Evolutionary conservation across 192 early-diverging fungal genomes (phyloP), one percentile per base, ranked within the genome.

Genomic region (Geosiphon pyriformis): DNA sequence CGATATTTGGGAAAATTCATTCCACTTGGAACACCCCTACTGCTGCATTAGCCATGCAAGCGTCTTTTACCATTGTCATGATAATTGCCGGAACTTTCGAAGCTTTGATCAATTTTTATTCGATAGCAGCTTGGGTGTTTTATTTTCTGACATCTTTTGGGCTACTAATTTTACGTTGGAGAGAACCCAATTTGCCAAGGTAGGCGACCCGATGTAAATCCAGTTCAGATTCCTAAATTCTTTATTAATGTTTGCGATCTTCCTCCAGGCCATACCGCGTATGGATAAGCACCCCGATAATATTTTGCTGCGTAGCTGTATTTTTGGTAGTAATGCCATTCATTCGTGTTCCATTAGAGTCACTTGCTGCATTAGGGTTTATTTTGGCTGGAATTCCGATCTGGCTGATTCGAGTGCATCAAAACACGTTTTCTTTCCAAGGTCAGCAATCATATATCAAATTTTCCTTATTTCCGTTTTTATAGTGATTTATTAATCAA

Each of bases 71-170:
- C 0, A 78, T 69, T 10, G 60, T 88, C n/a, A 83, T 86, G 73
- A 83, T 89, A 42, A 42, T 83, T 7, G 69, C 83, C 1, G 91
- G 90, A 7, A 73, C 77, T 15, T 91, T 90, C 63, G 78, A 72
- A n/a, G 77, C 76, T 3, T 77, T 92, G 3, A 83, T 92, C 34
- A 91, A 85, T 57, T 87, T 92, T 58, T 92, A 87, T 72, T 86
- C 85, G 18, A 83, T 90, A 15, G 80, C 83, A 30, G 83, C 87
- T 2, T 92, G 91, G 91, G 56, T 85, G 67, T 84, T 77, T 79
- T 78, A 78, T 72, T 73, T 72, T 11, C 65, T 72, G 17, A 46
- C 55, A 8, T 49, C 51, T 11, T 46, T 50, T 17, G 31, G 37
- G 18, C 49, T 69, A 42, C n/a, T 51, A 27, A 35, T 68, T 47